A percentile compares a stretch with the other conserved stretches of the same genome.
Evolutionary conservation across 2,329 filamentous ascomycete genomes (phyloP).

Genomic region (Fusarium paranaense): DNA sequence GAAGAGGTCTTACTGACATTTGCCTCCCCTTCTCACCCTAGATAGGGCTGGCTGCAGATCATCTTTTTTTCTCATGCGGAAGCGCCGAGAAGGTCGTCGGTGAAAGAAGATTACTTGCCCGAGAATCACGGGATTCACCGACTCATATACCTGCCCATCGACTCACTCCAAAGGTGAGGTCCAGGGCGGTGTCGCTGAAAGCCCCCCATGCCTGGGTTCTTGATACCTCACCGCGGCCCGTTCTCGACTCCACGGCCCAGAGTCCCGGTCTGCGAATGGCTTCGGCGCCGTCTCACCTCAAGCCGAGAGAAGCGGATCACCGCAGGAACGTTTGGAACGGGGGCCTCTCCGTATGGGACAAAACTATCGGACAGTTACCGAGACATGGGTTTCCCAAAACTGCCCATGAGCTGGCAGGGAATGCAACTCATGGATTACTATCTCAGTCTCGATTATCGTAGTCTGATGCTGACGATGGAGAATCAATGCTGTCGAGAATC

Average conservation of each 20-base stretch:
- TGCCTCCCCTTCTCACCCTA: background rate
- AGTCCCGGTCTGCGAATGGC: background rate
- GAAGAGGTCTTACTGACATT: background rate
- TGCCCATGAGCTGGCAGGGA: background rate
- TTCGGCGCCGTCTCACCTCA: constrained; percentile 3
- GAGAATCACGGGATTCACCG: constrained; percentile 15
- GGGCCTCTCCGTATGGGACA: background rate
- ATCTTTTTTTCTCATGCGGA: background rate
- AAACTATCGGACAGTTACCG: constrained; percentile 7
- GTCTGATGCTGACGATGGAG: background rate
- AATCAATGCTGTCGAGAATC: background rate
- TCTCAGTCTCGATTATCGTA: background rate
- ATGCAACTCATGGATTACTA: background rate
- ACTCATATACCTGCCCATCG: constrained; percentile 13
- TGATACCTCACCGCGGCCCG: constrained; percentile 9
- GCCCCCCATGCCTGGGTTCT: background rate
- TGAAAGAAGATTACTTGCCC: constrained; percentile 1
- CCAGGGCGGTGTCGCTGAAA: constrained; percentile 1
- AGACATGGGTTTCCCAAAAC: constrained; percentile 9
- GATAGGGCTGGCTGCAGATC: constrained; percentile 13
- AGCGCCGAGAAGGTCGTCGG: constrained; percentile 1
- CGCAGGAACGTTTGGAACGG: background rate
- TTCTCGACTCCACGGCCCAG: background rate
- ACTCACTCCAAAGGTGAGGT: constrained; percentile 8
- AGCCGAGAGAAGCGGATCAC: background rate